Base-by-base conservation (phyloP, 2,329 filamentous ascomycete species). In the Cladophialophora yegresii region DNA sequence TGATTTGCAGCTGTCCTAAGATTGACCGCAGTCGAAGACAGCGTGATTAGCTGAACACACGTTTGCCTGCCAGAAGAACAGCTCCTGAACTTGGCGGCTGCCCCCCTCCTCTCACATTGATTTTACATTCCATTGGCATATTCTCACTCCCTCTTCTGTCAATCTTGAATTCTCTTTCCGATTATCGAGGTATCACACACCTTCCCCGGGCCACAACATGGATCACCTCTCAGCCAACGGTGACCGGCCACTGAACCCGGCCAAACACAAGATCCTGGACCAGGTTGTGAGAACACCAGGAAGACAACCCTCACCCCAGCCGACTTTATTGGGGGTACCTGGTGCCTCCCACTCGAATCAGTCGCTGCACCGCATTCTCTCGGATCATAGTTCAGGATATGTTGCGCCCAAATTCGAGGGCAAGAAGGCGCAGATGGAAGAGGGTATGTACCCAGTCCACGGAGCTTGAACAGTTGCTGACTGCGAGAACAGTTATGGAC, bases 341-440 rank as follows among this genome's bases (percentile, higher is more conserved):
- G 82, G 85, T 62, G 77, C 79, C 73, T 78, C 79, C 74, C 72
- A 80, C 43, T 73, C 74, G 40, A 76, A 77, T 69, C 85, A 86
- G 63, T 71, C 69, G 16, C 63, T 69, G 9, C 87, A 91, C 75
- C 86, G 89, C 62, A 84, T 93, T 62, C 82, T 98, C 64, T 91
- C 92, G 22, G 95, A 95, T 70, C 89, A 92, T 71, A 95, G 93
- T 32, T 89, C 96, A 43, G 95, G 95, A 74, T 99, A 99, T 81
- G 89, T 96, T 69, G 93, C 95, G 26, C 92, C 93, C 54, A 92
- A 92, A 67, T 99, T 99, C 75, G 88, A 92, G 76, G 95, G 93
- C 76, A 97, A 96, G 81, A 84, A 87, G 69, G 87, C 92, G 76
- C 95, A 99, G 83, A 96, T 96, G 88, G 85, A 90, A 75, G 81